A percentile compares a stretch with the other conserved stretches of the same genome.
phyloP scores from a whole-genome alignment of 345 rosid genomes.

The Eucalyptus sp. region DNA sequence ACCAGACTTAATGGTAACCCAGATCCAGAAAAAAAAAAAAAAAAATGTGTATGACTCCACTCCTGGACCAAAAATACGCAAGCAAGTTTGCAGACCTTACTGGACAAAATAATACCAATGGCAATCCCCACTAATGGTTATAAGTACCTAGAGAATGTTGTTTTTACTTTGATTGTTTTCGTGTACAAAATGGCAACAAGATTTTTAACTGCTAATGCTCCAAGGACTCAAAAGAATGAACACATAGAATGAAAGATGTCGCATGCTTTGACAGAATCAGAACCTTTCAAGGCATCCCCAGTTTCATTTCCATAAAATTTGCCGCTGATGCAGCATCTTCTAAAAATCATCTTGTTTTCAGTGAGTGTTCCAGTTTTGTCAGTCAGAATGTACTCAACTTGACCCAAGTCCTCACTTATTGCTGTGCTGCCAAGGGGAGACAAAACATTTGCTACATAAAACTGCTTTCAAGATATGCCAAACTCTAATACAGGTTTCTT shows the following conservation, averaged over 20 bases:
- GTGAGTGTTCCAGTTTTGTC: conserved; percentile 99
- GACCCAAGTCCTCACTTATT: conserved; percentile 99
- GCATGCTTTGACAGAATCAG: background rate
- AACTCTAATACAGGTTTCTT: background rate
- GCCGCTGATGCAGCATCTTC: conserved; percentile 88
- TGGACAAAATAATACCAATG: background rate
- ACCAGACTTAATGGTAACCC: background rate
- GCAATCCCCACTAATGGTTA: background rate
- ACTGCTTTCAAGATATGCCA: background rate
- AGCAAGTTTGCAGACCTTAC: background rate
- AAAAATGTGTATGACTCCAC: background rate
- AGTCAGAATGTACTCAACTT: conserved; percentile 96
- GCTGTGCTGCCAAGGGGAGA: conserved; percentile 92
- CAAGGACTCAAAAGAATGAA: background rate
- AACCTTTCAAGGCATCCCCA: conserved; percentile 96
- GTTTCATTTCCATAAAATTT: conserved; percentile 74
- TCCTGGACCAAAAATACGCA: background rate
- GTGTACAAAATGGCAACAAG: background rate
- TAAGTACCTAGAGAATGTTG: background rate
- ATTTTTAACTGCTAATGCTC: background rate
- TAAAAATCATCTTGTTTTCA: conserved; percentile 91
- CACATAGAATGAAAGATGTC: background rate
- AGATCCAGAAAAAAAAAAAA: background rate
- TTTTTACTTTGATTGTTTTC: background rate
- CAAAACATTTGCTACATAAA: conserved; percentile 6